Evolutionary conservation across 2,329 filamentous ascomycete genomes (phyloP).

Genomic region (Myriosclerotinia duriaeana): DNA sequence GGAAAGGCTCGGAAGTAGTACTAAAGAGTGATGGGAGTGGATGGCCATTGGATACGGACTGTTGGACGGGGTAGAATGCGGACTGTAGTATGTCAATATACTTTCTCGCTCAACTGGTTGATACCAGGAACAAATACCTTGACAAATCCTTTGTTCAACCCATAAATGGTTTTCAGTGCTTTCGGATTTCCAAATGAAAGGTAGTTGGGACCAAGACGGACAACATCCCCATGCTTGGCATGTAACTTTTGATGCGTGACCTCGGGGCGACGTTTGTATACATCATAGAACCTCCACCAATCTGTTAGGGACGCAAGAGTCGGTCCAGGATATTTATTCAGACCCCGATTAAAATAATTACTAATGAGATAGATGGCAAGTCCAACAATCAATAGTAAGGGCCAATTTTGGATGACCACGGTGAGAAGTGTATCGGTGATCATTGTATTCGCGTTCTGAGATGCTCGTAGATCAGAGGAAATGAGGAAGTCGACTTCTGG

Average conservation of each 20-base stretch:
- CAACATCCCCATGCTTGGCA: constrained; percentile 68
- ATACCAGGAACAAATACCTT: constrained; percentile 55
- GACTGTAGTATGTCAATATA: constrained; percentile 50
- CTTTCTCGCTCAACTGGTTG: background rate
- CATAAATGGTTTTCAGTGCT: constrained; percentile 75
- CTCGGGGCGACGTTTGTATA: constrained; percentile 63
- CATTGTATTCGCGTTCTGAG: background rate
- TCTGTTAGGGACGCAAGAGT: constrained; percentile 67
- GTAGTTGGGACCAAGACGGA: constrained; percentile 71
- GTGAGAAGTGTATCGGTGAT: constrained; percentile 16
- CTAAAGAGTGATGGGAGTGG: constrained; percentile 73
- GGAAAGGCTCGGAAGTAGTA: constrained; percentile 72
- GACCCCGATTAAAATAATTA: constrained; percentile 55
- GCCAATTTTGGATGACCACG: constrained; percentile 44
- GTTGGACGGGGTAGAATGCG: constrained; percentile 78
- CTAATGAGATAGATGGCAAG: constrained; percentile 47
- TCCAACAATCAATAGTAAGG: constrained; percentile 41
- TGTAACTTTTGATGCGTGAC: constrained; percentile 68
- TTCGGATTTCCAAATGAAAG: constrained; percentile 73
- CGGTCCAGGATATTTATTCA: constrained; percentile 72
- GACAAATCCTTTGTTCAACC: constrained; percentile 74
- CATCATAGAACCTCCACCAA: constrained; percentile 73
- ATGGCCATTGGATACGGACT: constrained; percentile 67
- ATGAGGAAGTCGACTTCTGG: too few relatives aligned
- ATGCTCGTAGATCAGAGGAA: too few relatives aligned